A percentile compares a stretch with the other conserved stretches of the same genome.
phyloP scores from a whole-genome alignment of 1,284 basidiomycete genomes.

The Rhodotorula mucilaginosa region DNA sequence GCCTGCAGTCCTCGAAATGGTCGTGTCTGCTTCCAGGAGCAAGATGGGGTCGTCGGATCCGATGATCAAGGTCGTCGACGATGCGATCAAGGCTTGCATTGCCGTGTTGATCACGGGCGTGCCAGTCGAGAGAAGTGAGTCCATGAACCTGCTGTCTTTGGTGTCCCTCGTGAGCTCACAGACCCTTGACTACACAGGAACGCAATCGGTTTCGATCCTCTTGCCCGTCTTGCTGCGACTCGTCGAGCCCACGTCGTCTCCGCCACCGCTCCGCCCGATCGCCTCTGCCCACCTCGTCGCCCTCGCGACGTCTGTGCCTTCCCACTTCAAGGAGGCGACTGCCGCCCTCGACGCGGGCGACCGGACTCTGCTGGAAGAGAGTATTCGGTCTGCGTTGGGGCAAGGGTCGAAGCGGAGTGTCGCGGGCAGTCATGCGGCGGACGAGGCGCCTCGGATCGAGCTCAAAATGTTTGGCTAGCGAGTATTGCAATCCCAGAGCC shows the following conservation, averaged over 20 bases:
- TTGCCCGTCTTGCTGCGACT: conserved; percentile 75
- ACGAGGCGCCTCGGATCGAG: conserved; percentile 28
- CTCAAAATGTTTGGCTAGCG: conserved; percentile 27
- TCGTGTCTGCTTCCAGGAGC: conserved; percentile 52
- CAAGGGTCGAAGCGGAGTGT: background rate
- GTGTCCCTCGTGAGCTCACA: too few relatives aligned
- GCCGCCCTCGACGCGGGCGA: conserved; percentile 62
- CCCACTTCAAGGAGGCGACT: conserved; percentile 83
- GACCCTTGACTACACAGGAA: conserved; percentile 52
- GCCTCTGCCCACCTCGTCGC: conserved; percentile 71
- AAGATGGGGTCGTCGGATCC: conserved; percentile 48
- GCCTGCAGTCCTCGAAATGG: conserved; percentile 73
- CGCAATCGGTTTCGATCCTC: conserved; percentile 69
- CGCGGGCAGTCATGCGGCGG: background rate
- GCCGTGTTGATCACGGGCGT: conserved; percentile 60
- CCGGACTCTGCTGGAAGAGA: conserved; percentile 68
- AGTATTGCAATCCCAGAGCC: background rate
- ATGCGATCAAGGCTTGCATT: conserved; percentile 77
- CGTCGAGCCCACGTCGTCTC: conserved; percentile 59
- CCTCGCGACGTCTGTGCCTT: conserved; percentile 70
- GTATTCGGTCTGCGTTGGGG: conserved; percentile 57
- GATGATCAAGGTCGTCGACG: conserved; percentile 54
- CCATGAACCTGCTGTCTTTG: too few relatives aligned
- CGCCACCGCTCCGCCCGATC: conserved; percentile 60
- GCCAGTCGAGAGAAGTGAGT: conserved; percentile 64